Percentiles rank a stretch among this genome's conserved stretches.
These are phyloP conservation scores for Cardamine chenopodiifolia DNA, from an alignment of 345 rosid species.

Conservation along the genomic window DNA sequence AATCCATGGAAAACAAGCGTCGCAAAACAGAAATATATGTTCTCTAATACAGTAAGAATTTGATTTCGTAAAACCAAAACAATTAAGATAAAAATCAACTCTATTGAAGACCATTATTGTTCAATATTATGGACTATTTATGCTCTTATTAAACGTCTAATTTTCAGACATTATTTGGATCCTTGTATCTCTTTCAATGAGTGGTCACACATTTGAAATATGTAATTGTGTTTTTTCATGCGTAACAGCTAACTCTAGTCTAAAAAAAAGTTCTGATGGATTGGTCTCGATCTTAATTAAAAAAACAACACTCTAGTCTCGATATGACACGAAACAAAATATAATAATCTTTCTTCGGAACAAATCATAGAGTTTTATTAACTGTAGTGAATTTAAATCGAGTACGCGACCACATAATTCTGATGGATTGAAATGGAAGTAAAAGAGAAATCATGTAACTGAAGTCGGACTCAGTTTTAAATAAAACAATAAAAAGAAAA, in stretches of 20 bases:
- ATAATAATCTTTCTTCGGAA: neutral
- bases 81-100: neutral
- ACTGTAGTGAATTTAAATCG: neutral
- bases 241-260: neutral
- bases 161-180: neutral
- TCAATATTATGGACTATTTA: conserved; percentile 15
- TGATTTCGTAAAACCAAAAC: neutral
- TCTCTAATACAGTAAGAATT: neutral
- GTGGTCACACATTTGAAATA: conserved; percentile 4
- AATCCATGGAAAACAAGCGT: neutral
- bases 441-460: neutral
- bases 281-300: too few species aligned
- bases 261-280: neutral
- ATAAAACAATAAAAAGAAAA: neutral
- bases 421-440: conserved; percentile 1
- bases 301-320: neutral
- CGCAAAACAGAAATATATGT: neutral
- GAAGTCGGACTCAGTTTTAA: neutral
- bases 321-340: conserved; percentile 20
- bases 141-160: neutral
- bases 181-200: neutral
- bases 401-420: neutral
- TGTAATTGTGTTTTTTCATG: neutral
- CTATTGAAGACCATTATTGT: conserved; percentile 4
- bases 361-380: neutral